Evolutionary conservation across 2,329 filamentous ascomycete species (phyloP), one percentile per base, ranked within the genome.

Genomic region (Exophiala spinifera): DNA sequence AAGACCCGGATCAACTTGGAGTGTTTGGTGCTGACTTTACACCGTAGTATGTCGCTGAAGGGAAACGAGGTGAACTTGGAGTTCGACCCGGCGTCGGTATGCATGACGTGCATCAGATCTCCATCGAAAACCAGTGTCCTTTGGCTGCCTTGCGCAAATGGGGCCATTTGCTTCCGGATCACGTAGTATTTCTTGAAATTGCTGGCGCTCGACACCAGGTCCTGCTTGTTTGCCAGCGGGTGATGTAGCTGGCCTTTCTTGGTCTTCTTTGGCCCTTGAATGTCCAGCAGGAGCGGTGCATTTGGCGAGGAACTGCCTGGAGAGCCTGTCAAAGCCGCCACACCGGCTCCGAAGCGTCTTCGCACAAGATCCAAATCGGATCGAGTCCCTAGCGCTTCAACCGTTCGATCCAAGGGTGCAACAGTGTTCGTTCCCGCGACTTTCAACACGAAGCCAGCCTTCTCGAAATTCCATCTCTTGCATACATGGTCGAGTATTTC

Each of bases 41-140:
- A 83, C 1, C 82, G 82, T 0, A 86, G 77, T n/a, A 86, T 80
- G 49, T 79, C 79, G 51, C 75, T 79, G 69, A 85, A 85, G 51
- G 81, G 81, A 53, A 86, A 81, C 19, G 82, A 84, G 7, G 81
- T 83, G 5, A 78, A 80, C 64, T 83, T 83, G 21, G 72, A 72
- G 47, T 65, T 68, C 10, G 63, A 66, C n/a, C 77, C 78, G 3
- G 74, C 73, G 37, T 77, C 75, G 2, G 69, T 70, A 5, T 83
- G 82, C 73, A 86, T 80, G 58, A 86, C 82, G 65, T 85, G 82
- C 69, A 86, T 79, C 65, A 84, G 85, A 61, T 86, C 83, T 49
- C 80, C 82, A 60, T 85, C 83, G 47, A 86, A 80, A 6, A 82
- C 79, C 19, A 86, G 70, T 11, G 83, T 80, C 37, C 81, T 77